Conservation (phyloP, 805 yeast species). For the Yarrowia deformans region DNA sequence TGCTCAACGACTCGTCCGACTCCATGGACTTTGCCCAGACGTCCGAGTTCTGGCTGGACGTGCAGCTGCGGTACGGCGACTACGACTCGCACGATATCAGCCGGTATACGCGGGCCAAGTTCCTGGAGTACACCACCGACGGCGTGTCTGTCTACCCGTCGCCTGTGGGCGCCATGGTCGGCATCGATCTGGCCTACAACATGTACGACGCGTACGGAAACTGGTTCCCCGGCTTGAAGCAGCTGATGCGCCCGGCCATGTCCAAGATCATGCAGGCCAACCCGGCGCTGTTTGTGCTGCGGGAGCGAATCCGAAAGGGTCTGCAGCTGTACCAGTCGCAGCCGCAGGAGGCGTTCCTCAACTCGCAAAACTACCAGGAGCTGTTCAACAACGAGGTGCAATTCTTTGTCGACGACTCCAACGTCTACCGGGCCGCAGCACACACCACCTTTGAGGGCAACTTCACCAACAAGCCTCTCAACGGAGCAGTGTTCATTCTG, state of each 20-base stretch:
- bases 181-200: conserved; percentile 92
- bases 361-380: conserved; percentile 89
- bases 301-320: conserved; percentile 95
- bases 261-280: conserved; percentile 91
- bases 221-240: conserved; percentile 96
- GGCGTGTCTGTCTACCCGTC: conserved; percentile 86
- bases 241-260: conserved; percentile 89
- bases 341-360: conserved; percentile 89
- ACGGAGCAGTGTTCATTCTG: conserved; percentile 89
- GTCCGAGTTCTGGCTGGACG: conserved; percentile 89
- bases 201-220: conserved; percentile 96
- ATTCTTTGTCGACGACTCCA: conserved; percentile 89
- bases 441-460: conserved; percentile 94
- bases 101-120: conserved; percentile 90
- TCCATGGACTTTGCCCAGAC: conserved; percentile 61
- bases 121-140: conserved; percentile 90
- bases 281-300: conserved; percentile 87
- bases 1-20: conserved; percentile 75
- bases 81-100: conserved; percentile 97
- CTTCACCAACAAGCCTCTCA: conserved; percentile 86
- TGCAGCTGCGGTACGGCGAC: conserved; percentile 94
- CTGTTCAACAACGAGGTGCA: conserved; percentile 83
- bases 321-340: conserved; percentile 91
- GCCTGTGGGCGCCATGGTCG: conserved; percentile 89
- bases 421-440: conserved; percentile 90